Conservation (phyloP, 2,329 filamentous ascomycete species). For the Stemphylium beticola region DNA sequence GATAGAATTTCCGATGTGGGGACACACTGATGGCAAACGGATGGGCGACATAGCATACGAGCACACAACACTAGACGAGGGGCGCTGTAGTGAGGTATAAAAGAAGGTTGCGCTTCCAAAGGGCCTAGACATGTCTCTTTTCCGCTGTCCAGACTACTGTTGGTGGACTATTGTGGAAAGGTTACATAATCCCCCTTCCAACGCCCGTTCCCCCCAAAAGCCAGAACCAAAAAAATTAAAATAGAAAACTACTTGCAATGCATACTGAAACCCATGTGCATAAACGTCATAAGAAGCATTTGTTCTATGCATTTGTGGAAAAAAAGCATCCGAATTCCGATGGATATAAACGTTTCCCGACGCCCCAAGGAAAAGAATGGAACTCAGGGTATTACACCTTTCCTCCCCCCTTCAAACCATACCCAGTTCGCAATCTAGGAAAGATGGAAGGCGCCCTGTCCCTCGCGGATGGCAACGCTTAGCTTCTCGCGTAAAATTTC, state of each 20-base stretch:
- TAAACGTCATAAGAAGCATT: not conserved
- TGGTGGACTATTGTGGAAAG: too few species aligned
- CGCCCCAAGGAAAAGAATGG: not conserved
- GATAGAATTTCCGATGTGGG: too few species aligned
- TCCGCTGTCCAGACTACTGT: not conserved
- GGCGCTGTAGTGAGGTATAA: not conserved
- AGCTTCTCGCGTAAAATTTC: slow-evolving; percentile 79
- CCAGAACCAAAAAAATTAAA: not conserved
- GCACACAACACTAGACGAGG: too few species aligned
- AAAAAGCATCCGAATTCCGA: not conserved
- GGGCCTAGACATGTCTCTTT: not conserved
- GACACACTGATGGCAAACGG: too few species aligned
- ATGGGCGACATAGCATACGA: too few species aligned
- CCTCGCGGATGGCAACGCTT: slow-evolving; percentile 86
- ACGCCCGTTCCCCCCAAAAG: not conserved
- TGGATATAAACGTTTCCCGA: slow-evolving; percentile 5
- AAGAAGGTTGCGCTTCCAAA: not conserved
- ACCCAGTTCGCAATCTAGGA: slow-evolving; percentile 62
- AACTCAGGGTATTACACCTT: slow-evolving; percentile 7
- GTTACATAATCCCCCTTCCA: not conserved
- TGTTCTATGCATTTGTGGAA: not conserved
- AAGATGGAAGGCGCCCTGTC: slow-evolving; percentile 96
- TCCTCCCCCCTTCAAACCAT: not conserved
- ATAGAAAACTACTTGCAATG: slow-evolving; percentile 1
- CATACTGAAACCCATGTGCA: not conserved